Conservation (phyloP, 768 basidiomycete species). For the Lactarius akahatsu region DNA sequence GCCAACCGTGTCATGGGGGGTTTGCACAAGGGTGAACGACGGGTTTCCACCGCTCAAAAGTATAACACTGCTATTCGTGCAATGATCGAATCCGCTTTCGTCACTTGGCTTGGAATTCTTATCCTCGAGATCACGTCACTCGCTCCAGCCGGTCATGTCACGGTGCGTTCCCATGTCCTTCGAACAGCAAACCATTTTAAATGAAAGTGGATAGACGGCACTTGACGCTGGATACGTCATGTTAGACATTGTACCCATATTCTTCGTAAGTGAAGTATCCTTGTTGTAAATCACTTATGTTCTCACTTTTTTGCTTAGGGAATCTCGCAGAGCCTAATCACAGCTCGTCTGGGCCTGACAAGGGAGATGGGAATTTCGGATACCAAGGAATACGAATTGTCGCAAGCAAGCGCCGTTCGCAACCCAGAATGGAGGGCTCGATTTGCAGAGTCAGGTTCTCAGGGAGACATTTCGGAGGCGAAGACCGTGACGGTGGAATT, state of each 20-base stretch:
- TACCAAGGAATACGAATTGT: neutral
- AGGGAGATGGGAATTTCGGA: conserved; percentile 4
- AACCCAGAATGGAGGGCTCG: neutral
- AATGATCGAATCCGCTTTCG: conserved; percentile 31
- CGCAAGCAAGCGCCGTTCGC: neutral
- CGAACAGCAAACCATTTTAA: neutral
- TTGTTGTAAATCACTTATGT: neutral
- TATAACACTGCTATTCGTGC: conserved; percentile 26
- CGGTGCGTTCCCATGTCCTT: conserved; percentile 18
- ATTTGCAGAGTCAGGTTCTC: neutral
- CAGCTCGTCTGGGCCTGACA: conserved; percentile 30
- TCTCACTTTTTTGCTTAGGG: conserved; percentile 23
- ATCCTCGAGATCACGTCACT: conserved; percentile 30
- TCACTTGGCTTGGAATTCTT: conserved; percentile 33
- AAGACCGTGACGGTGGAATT: neutral
- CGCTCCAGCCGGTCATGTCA: conserved; percentile 29
- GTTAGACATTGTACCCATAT: conserved; percentile 8
- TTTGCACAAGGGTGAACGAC: neutral
- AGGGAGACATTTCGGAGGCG: neutral
- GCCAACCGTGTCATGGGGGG: neutral
- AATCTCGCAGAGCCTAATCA: conserved; percentile 33
- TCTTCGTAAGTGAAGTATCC: conserved; percentile 11
- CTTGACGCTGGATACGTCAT: conserved; percentile 6
- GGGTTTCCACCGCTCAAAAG: neutral
- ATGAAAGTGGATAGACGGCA: neutral